A percentile compares a stretch with the other conserved stretches of the same genome.
These are phyloP conservation scores for Chalciporus sphaerocephalus DNA, from an alignment of 768 basidiomycete genomes.

Conservation along the genomic window DNA sequence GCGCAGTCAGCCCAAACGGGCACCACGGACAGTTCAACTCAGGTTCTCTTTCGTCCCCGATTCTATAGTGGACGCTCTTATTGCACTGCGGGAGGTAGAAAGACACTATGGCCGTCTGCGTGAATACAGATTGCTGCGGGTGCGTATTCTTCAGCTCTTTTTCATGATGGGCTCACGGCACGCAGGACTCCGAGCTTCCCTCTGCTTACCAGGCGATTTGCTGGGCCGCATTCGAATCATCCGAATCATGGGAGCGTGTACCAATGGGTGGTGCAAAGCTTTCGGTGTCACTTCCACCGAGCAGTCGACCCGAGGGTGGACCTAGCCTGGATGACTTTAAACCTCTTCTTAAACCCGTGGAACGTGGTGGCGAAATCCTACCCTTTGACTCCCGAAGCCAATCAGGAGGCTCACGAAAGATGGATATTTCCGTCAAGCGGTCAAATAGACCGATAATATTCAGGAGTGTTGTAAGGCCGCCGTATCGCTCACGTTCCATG, in stretches of 20 bases:
- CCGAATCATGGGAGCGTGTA: conserved; percentile 38
- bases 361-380: not conserved
- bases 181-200: conserved; percentile 46
- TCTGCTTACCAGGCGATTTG: conserved; percentile 41
- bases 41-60: conserved; percentile 38
- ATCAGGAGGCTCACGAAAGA: not conserved
- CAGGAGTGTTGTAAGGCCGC: conserved; percentile 20
- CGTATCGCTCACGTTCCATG: conserved; percentile 27
- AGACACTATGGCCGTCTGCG: conserved; percentile 47
- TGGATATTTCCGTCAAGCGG: conserved; percentile 20
- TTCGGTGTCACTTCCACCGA: conserved; percentile 24
- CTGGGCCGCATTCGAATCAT: conserved; percentile 44
- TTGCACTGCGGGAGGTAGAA: conserved; percentile 54
- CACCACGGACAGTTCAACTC: conserved; percentile 34
- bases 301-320: conserved; percentile 29
- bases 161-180: not conserved
- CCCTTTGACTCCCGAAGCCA: not conserved
- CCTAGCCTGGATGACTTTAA: conserved; percentile 31
- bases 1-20: conserved; percentile 1
- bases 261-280: conserved; percentile 29
- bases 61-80: conserved; percentile 48
- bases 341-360: conserved; percentile 22
- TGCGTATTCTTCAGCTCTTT: conserved; percentile 18
- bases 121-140: conserved; percentile 41
- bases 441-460: conserved; percentile 20